These are phyloP conservation scores for Globisporangium parvum DNA, from an alignment of 352 stramenopile genomes.

Conservation along the genomic window DNA sequence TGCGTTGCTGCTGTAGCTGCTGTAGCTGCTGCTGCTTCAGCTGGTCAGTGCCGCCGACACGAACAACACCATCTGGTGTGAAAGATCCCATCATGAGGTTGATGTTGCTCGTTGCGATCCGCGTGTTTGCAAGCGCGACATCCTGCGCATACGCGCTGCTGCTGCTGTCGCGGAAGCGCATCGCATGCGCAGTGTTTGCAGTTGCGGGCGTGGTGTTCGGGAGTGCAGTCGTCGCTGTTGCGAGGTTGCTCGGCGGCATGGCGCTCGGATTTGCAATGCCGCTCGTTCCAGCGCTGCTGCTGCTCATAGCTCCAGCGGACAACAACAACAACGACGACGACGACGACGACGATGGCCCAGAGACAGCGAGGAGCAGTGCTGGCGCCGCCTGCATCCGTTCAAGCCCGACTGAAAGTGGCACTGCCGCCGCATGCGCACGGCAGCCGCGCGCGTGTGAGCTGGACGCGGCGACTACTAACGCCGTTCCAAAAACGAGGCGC, in stretches of 20 bases:
- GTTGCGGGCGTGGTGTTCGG: too few species aligned
- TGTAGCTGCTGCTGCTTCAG: constrained; percentile 3
- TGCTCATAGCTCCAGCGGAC: not conserved
- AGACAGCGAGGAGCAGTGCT: constrained; percentile 12
- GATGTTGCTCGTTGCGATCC: not conserved
- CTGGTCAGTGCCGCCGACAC: not conserved
- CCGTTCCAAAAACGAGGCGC: constrained; percentile 7
- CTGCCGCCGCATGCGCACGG: not conserved
- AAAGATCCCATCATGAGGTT: not conserved
- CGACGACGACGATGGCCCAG: constrained; percentile 1
- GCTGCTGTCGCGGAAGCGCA: constrained; percentile 13
- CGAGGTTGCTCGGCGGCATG: not conserved
- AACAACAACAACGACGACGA: too few species aligned
- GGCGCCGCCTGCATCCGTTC: too few species aligned
- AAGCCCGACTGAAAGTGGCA: constrained; percentile 18
- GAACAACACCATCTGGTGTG: not conserved
- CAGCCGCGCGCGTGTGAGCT: too few species aligned
- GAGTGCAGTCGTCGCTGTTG: not conserved
- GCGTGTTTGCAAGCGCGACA: not conserved
- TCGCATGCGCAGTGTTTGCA: not conserved
- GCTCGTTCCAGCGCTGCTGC: not conserved
- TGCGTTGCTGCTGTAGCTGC: not conserved
- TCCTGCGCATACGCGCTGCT: not conserved
- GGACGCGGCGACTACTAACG: constrained; percentile 3
- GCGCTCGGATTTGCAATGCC: not conserved